phyloP scores from a whole-genome alignment of 192 early-diverging fungal species.

The Backusella circina region DNA sequence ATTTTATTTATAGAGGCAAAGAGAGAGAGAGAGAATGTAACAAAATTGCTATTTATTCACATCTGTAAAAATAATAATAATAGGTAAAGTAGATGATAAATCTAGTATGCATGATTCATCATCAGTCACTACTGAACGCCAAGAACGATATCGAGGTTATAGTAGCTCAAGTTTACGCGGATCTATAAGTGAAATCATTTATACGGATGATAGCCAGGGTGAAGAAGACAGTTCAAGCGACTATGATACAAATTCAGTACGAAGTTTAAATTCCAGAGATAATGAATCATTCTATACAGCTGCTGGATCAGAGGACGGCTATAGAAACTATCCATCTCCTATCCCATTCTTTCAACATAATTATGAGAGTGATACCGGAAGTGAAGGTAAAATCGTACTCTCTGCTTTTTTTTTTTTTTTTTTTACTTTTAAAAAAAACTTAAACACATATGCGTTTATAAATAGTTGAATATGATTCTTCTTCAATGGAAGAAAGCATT shows the following conservation, averaged over 20 bases:
- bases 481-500: neutral
- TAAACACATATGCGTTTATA: neutral
- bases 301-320: conserved; percentile 1
- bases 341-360: neutral
- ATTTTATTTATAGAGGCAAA: neutral
- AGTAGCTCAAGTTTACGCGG: neutral
- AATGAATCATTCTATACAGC: conserved; percentile 23
- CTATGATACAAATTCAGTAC: neutral
- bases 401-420: neutral
- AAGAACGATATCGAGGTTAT: neutral
- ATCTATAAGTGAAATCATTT: neutral
- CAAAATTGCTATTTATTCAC: neutral
- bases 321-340: neutral
- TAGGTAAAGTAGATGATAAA: conserved; percentile 3
- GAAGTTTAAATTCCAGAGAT: conserved; percentile 6
- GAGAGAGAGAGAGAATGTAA: neutral
- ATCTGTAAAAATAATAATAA: neutral
- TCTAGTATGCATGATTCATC: neutral
- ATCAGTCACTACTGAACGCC: neutral
- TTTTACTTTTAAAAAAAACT: neutral
- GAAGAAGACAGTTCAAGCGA: neutral
- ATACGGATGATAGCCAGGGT: neutral
- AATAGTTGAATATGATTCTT: neutral
- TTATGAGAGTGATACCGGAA: neutral
- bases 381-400: neutral